Evolutionary conservation across 257 asterid species (phyloP), one percentile per base, ranked within the genome.

Genomic region (Solanum tarijense): DNA sequence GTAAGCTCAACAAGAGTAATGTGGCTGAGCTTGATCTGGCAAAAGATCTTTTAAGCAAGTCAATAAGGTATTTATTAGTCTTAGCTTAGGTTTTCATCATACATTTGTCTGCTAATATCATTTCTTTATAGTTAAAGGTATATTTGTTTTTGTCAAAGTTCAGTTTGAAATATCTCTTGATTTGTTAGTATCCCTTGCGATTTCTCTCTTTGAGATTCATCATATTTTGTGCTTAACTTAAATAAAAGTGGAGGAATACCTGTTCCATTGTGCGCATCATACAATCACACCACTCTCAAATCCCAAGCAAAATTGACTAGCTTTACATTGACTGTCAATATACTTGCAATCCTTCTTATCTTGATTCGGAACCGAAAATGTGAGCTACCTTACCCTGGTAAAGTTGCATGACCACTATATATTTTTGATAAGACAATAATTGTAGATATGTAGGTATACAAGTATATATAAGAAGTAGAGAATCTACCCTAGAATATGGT

Each of bases 1-100:
- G 86, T 92, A 90, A 92, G 90, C 93, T 94, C 89, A 89, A 87
- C 86, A 91, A 92, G 96, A 89, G 72, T 5, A 87, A 93, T 89
- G 83, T 78, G 90, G 84, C 88, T 52, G 98, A 95, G 89, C 95
- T 94, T 87, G 94, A 91, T 79, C 87, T 84, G 85, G 96, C 98
- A 86, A 92, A 91, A 90, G 88, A 87, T 86, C 92, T 96, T 84
- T 90, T 96, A 90, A 60, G 85, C 39, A 87, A 90, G 85, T 95
- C 98, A 86, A 35, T 87, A 91, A 94, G 98, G 99, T 96, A 83
- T 41, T 90, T 83, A 31, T 85, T 46, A 66, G 66, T 55, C 79
- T 79, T 73, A 73, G 60, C 85, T 39, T 86, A 75, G 29, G 75
- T 86, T 71, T 46, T 86, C 27, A 8, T 48, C 74, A 39, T 85